These are phyloP conservation scores for Panus rudis DNA, from an alignment of 768 basidiomycete species.

Conservation along the genomic window DNA sequence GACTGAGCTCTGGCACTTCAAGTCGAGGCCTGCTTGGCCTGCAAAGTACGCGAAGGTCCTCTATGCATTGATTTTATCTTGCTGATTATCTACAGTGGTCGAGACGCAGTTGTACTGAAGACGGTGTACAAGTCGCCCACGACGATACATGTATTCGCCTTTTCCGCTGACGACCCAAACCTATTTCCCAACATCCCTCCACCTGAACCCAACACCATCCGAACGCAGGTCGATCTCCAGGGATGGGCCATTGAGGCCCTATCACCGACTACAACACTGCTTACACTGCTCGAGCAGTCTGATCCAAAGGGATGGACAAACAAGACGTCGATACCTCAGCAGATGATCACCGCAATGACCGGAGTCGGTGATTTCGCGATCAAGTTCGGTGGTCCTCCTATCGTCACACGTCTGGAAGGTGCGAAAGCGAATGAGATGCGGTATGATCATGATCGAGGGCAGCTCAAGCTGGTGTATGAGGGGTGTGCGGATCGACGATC, in stretches of 20 bases:
- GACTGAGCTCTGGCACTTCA: constrained; percentile 91
- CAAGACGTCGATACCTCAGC: constrained; percentile 88
- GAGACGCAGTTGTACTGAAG: constrained; percentile 85
- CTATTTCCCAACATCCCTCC: constrained; percentile 72
- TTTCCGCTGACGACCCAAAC: constrained; percentile 85
- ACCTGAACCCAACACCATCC: constrained; percentile 71
- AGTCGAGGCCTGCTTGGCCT: constrained; percentile 89
- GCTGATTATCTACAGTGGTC: constrained; percentile 46
- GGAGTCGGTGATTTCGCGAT: constrained; percentile 95
- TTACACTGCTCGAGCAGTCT: constrained; percentile 92
- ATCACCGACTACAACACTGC: constrained; percentile 89
- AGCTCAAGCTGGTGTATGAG: constrained; percentile 82
- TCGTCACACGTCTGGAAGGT: constrained; percentile 76
- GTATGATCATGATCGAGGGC: constrained; percentile 83
- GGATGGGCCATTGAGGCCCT: constrained; percentile 97
- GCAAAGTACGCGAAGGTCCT: constrained; percentile 56
- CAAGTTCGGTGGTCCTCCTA: constrained; percentile 90
- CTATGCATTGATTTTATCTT: constrained; percentile 10
- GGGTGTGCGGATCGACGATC: constrained; percentile 44
- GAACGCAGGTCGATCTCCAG: constrained; percentile 95
- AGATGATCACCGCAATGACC: constrained; percentile 84
- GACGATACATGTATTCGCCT: constrained; percentile 91
- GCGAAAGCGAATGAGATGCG: constrained; percentile 67
- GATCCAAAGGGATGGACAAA: constrained; percentile 97
- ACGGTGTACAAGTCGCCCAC: constrained; percentile 97